Evolutionary conservation across 331 rosid species (phyloP).

Genomic region (Erythrophleum ivorense): DNA sequence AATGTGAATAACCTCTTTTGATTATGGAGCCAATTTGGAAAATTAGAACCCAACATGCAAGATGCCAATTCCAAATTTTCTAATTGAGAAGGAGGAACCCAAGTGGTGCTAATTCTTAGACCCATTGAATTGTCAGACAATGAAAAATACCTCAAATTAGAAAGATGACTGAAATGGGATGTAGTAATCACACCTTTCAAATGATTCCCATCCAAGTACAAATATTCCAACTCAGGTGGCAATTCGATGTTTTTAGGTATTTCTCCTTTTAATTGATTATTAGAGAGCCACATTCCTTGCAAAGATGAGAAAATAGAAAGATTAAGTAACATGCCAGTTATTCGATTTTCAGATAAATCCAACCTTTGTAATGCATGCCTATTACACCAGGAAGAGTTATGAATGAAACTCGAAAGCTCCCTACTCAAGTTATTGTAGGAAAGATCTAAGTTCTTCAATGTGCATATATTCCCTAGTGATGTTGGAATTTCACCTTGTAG

Average conservation of each 20-base stretch:
- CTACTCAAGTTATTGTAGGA: not conserved
- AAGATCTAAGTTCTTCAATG: not conserved
- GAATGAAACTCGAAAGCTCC: not conserved
- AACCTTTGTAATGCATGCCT: not conserved
- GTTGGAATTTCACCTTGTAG: not conserved
- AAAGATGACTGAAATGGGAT: not conserved
- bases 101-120: not conserved
- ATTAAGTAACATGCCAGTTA: not conserved
- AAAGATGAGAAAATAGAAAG: not conserved
- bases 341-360: not conserved
- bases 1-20: not conserved
- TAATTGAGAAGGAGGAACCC: not conserved
- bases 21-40: conserved; percentile 31
- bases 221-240: not conserved
- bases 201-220: not conserved
- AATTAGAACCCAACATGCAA: not conserved
- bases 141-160: not conserved
- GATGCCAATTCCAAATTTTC: not conserved
- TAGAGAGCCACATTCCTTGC: not conserved
- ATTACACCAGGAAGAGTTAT: not conserved
- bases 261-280: not conserved
- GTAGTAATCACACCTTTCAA: not conserved
- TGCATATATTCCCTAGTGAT: not conserved
- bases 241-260: not conserved
- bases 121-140: not conserved